These are phyloP conservation scores for Lasiodiplodia sp. DNA, from an alignment of 2,329 filamentous ascomycete genomes.

Conservation along the genomic window DNA sequence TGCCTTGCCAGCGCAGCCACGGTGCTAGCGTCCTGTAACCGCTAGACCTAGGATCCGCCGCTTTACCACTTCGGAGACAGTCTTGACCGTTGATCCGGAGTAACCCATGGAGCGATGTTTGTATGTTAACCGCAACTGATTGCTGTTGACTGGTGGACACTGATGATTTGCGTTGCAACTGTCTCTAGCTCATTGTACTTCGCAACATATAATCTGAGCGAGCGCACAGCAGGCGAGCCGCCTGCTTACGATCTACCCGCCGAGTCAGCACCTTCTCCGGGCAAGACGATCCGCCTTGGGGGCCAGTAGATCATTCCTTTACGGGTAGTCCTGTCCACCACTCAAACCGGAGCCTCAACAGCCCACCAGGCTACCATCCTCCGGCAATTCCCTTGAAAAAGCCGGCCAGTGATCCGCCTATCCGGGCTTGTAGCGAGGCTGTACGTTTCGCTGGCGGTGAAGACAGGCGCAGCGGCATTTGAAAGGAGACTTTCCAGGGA, in stretches of 20 bases:
- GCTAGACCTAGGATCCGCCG: slow-evolving; percentile 6
- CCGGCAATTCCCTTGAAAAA: slow-evolving; percentile 2
- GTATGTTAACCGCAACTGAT: neutral
- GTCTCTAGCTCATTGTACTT: neutral
- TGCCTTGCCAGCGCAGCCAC: slow-evolving; percentile 27
- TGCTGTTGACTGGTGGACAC: neutral
- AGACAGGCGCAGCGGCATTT: neutral
- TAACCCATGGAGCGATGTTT: neutral
- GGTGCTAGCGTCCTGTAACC: slow-evolving; percentile 19
- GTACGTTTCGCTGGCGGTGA: neutral
- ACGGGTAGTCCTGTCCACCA: neutral
- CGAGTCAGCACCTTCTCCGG: slow-evolving; percentile 19
- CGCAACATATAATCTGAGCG: neutral
- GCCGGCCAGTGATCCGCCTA: neutral
- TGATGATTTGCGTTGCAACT: too few relatives aligned
- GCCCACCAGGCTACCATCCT: neutral
- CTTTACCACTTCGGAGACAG: slow-evolving; percentile 13
- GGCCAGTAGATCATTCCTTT: slow-evolving; percentile 15
- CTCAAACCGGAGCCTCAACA: neutral
- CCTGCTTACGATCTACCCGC: slow-evolving; percentile 16
- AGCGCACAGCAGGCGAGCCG: neutral
- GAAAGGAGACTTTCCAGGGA: neutral
- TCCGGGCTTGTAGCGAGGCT: neutral
- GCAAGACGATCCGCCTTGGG: slow-evolving; percentile 19
- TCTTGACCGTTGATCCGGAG: neutral